phyloP scores from a whole-genome alignment of 2,329 filamentous ascomycete species.

The Periconia sp. region DNA sequence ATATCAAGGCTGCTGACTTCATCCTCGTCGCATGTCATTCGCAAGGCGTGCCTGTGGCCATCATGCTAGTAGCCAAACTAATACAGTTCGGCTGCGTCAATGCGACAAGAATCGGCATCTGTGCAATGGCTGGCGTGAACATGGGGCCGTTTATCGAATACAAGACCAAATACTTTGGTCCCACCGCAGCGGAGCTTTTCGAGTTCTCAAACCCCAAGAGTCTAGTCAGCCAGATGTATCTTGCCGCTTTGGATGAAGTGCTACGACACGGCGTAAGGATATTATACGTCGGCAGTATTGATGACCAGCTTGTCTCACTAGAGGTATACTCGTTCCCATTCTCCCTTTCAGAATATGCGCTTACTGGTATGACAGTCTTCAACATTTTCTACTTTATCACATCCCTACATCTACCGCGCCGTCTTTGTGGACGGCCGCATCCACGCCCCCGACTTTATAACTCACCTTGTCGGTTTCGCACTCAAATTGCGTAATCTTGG shows the following conservation, averaged over 20 bases:
- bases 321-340: slow-evolving; percentile 64
- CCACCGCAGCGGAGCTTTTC: slow-evolving; percentile 91
- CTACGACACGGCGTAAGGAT: slow-evolving; percentile 81
- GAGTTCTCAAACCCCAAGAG: slow-evolving; percentile 87
- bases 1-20: slow-evolving; percentile 85
- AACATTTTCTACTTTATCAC: slow-evolving; percentile 81
- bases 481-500: slow-evolving; percentile 94
- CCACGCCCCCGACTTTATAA: slow-evolving; percentile 92
- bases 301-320: slow-evolving; percentile 93
- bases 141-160: slow-evolving; percentile 93
- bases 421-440: slow-evolving; percentile 94
- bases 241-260: slow-evolving; percentile 73
- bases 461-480: slow-evolving; percentile 89
- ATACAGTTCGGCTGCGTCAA: slow-evolving; percentile 88
- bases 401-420: slow-evolving; percentile 94
- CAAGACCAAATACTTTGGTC: slow-evolving; percentile 86
- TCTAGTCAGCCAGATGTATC: slow-evolving; percentile 81
- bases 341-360: neutral
- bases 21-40: slow-evolving; percentile 93
- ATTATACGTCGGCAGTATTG: slow-evolving; percentile 90
- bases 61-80: slow-evolving; percentile 91
- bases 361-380: slow-evolving; percentile 64
- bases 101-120: slow-evolving; percentile 79
- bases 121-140: slow-evolving; percentile 89
- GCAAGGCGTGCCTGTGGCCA: slow-evolving; percentile 90